A percentile compares a stretch with the other conserved stretches of the same genome.
Conservation (phyloP, 495 filamentous ascomycete genomes). For the Neurospora pannonica region DNA sequence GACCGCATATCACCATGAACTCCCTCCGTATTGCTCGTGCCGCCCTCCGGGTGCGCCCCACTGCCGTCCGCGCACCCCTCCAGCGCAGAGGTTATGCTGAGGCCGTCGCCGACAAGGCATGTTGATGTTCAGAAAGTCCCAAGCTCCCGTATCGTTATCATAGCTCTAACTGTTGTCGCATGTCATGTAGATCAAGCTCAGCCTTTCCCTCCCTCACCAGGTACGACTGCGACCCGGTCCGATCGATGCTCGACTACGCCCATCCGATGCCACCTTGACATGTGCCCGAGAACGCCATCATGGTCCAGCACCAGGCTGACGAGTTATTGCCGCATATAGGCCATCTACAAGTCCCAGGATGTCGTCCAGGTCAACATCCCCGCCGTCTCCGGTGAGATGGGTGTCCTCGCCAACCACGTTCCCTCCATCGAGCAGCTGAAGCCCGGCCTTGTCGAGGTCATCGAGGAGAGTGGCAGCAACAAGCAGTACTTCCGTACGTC, state of each 20-base stretch:
- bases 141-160: conserved; percentile 7
- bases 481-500: conserved; percentile 97
- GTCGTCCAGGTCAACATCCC: conserved; percentile 96
- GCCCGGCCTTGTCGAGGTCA: conserved; percentile 87
- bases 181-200: conserved; percentile 80
- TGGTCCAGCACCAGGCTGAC: conserved; percentile 12
- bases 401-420: conserved; percentile 97
- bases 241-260: neutral
- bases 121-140: conserved; percentile 13
- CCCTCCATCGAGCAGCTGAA: conserved; percentile 98
- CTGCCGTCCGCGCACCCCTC: conserved; percentile 55
- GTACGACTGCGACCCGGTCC: conserved; percentile 44
- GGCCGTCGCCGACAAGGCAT: conserved; percentile 68
- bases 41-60: conserved; percentile 70
- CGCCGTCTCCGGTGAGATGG: conserved; percentile 98
- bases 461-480: conserved; percentile 82
- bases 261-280: neutral
- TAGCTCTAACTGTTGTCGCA: conserved; percentile 8
- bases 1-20: conserved; percentile 64
- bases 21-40: conserved; percentile 80
- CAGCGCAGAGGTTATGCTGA: conserved; percentile 90
- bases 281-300: neutral
- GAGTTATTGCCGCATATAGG: conserved; percentile 42
- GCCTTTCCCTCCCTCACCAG: conserved; percentile 94
- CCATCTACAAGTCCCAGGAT: conserved; percentile 52